Base-by-base conservation (phyloP, 306 rosid species). In the Geum urbanum region DNA sequence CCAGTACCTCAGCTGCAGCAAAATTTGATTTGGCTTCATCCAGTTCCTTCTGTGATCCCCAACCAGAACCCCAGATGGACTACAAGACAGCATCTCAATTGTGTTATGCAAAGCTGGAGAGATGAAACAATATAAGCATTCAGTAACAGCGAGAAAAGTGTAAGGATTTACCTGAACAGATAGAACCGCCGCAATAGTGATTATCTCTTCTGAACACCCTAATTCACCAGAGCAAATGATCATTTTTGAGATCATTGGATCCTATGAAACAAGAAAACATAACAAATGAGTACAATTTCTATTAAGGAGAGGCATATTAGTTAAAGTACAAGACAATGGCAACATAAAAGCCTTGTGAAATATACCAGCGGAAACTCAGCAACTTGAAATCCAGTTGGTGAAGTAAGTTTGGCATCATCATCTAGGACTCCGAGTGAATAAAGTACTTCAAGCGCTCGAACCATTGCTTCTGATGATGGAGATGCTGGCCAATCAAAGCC, bases 401-500 rank as follows among this genome's bases (percentile, higher is more conserved):
- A 84, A 81, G 91, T 88, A 77, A 92, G 97, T 86, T 88, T 92
- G 57, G 94, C 97, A 86, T 92, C 97, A 57, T 88, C 94, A 73
- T 90, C 94, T 85, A 92, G 74, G 69, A 88, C 86, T 52, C 90
- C 96, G 53, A 92, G 96, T 41, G 97, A 92, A 86, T 85, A 92
- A 64, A 92, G 92, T 70, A 92, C 86, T 85, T 92, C 98, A 19
- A 92, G 84, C 1, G 98, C 90, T 48, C 98, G 89, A 77, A 92
- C 83, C 98, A 92, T 90, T 74, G 96, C 90, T 84, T 92, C 98
- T 46, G 96, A 84, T 59, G 97, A 88, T 63, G 98, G 98, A 84
- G 98, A 85, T 50, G 97, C 92, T 57, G 89, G 98, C 98, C 97
- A 92, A 76, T 92, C 96, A 84, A 92, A 92, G 77, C 98, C 94